Conservation (phyloP, 2,329 filamentous ascomycete species). For the Neopestalotiopsis sp. region DNA sequence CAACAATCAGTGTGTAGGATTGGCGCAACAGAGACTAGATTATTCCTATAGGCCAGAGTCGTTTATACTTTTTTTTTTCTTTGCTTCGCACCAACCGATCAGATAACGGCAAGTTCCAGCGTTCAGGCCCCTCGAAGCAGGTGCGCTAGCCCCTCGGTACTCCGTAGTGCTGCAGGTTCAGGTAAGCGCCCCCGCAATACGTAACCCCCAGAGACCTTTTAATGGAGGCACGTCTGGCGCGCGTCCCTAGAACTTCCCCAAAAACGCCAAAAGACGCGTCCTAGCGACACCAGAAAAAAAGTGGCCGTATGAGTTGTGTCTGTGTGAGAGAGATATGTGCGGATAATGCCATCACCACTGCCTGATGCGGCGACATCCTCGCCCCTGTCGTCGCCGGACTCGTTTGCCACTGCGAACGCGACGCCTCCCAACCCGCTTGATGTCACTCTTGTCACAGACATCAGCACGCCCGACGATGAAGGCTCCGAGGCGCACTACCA, state of each 20-base stretch:
- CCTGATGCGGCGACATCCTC: constrained; percentile 20
- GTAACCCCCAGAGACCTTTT: background rate
- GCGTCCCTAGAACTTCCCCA: background rate
- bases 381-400: constrained; percentile 28
- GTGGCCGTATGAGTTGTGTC: background rate
- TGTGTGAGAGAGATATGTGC: background rate
- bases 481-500: constrained; percentile 48
- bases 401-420: constrained; percentile 29
- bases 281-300: background rate
- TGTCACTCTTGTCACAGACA: constrained; percentile 22
- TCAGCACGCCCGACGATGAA: constrained; percentile 26
- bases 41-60: too few relatives aligned
- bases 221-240: background rate
- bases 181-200: background rate
- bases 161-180: background rate
- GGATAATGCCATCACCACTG: constrained; percentile 23
- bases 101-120: background rate
- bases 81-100: background rate
- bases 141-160: background rate
- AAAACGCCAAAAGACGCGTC: background rate
- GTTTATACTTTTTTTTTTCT: background rate
- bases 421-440: constrained; percentile 23
- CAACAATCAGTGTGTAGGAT: too few relatives aligned
- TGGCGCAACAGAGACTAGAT: too few relatives aligned
- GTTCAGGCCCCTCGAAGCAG: background rate